A percentile compares a stretch with the other conserved stretches of the same genome.
These are phyloP conservation scores for Aspergillus glaucus DNA, from an alignment of 2,329 filamentous ascomycete genomes.

Conservation along the genomic window DNA sequence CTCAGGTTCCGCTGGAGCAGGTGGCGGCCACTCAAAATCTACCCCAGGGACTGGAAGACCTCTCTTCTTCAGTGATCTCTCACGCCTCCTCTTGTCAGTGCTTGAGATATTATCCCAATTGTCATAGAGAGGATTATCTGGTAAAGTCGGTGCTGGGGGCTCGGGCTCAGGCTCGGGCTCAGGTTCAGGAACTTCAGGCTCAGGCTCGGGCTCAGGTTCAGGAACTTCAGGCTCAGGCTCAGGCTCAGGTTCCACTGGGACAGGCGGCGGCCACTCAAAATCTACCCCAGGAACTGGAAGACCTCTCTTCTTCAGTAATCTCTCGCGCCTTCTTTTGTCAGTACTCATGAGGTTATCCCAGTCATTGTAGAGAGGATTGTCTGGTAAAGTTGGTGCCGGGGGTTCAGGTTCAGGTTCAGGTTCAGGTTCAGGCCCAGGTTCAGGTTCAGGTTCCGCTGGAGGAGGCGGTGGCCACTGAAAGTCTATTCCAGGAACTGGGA, in stretches of 20 bases:
- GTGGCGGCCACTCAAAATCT: no score
- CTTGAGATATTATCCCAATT: conserved; percentile 33
- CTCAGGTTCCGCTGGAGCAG: not conserved
- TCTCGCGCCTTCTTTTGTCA: no score
- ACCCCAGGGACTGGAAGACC: conserved; percentile 17
- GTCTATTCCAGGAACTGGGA: conserved; percentile 25
- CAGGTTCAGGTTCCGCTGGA: conserved; percentile 13
- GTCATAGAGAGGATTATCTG: conserved; percentile 34
- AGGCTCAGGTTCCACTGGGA: conserved; percentile 8
- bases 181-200: conserved; percentile 23
- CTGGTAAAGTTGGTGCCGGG: conserved; percentile 20
- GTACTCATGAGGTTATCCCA: conserved; percentile 23
- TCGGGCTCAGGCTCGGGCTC: conserved; percentile 16
- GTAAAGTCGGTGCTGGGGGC: conserved; percentile 19
- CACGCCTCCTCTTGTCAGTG: conserved; percentile 42
- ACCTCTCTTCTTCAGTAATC: no score
- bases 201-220: conserved; percentile 13
- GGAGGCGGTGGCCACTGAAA: conserved; percentile 20
- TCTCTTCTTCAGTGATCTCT: conserved; percentile 21
- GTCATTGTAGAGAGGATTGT: conserved; percentile 31
- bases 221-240: no score
- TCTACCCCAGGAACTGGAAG: no score
- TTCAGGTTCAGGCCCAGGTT: conserved; percentile 21
- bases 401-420: conserved; percentile 21
- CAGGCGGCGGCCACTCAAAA: not conserved